Evolutionary conservation across 192 early-diverging fungal species (phyloP), one percentile per base, ranked within the genome.

Genomic region (Podila clonocystis): DNA sequence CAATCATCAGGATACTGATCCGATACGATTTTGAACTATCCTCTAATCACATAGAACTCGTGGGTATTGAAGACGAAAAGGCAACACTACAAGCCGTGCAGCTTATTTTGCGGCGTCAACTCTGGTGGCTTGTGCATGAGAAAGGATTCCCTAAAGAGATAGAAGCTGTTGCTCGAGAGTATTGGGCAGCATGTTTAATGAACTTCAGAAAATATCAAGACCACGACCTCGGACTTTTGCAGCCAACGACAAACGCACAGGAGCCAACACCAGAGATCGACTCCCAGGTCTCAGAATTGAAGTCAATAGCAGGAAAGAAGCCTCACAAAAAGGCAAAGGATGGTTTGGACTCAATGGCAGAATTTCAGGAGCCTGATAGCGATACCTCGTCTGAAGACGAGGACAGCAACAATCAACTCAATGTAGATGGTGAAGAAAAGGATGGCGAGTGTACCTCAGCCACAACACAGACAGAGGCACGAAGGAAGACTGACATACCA

Each of bases 131-230:
- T 28, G 55, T 80, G 17, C 70, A 73, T 30, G 62, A 80, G 29
- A 41, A 67, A 9, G 62, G 62, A 20, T 80, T 67, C 50, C 77
- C 77, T 19, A 34, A 38, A 12, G 77, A 80, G 33, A 19, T 80
- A 4, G 58, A 68, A 33, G 41, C 34, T 29, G 77, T 80, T 22
- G 71, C 58, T 7, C 62, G 34, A 5, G 77, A 80, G 58, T 73
- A 69, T 38, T 80, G 77, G 77, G 68, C 34, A 0, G 26, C 72
- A 12, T 69, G 61, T 33, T 24, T 73, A n/a, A 45, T 60, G 19
- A 22, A 45, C 2, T 62, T 71, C 17, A n/a, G 12, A n/a, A 29
- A 4, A 24, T 63, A 67, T 28, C 55, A 72, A 29, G 59, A 63
- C 50, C 50, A 38, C 5, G 34, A 45, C 52, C 52, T 55, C 24